Evolutionary conservation across 805 yeast genomes (phyloP).

Genomic region (Cyberlindnera bimundalis): DNA sequence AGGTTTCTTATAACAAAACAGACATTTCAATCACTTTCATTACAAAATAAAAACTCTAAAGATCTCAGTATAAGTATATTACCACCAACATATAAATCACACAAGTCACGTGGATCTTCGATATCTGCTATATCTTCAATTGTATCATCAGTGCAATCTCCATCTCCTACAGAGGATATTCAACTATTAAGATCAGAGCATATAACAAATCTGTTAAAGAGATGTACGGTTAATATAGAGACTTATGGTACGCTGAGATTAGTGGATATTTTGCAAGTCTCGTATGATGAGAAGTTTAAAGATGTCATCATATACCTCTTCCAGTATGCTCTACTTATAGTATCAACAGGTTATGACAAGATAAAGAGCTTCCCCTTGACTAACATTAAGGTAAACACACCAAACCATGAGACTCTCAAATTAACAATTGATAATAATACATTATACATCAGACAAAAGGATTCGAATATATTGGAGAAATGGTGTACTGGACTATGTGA

Average conservation of each 20-base stretch:
- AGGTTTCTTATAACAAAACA: slow-evolving; percentile 14
- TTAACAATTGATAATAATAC: slow-evolving; percentile 16
- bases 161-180: slow-evolving; percentile 23
- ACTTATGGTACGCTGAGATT: slow-evolving; percentile 35
- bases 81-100: slow-evolving; percentile 4
- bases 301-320: slow-evolving; percentile 34
- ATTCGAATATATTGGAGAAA: slow-evolving; percentile 34
- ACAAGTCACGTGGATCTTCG: slow-evolving; percentile 28
- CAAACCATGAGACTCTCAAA: slow-evolving; percentile 22
- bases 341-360: slow-evolving; percentile 11
- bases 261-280: slow-evolving; percentile 33
- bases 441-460: slow-evolving; percentile 26
- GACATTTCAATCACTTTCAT: slow-evolving; percentile 17
- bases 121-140: slow-evolving; percentile 29
- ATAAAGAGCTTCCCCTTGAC: slow-evolving; percentile 6
- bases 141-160: slow-evolving; percentile 27
- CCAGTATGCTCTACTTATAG: slow-evolving; percentile 22
- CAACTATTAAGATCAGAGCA: slow-evolving; percentile 23
- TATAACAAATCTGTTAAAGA: slow-evolving; percentile 11
- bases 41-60: slow-evolving; percentile 25
- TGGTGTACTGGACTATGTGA: slow-evolving; percentile 41
- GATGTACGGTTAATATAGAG: slow-evolving; percentile 32
- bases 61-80: slow-evolving; percentile 27
- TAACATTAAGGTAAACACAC: slow-evolving; percentile 18
- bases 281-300: slow-evolving; percentile 28